These are phyloP conservation scores for Striga asiatica DNA, from an alignment of 257 asterid genomes.

Conservation along the genomic window DNA sequence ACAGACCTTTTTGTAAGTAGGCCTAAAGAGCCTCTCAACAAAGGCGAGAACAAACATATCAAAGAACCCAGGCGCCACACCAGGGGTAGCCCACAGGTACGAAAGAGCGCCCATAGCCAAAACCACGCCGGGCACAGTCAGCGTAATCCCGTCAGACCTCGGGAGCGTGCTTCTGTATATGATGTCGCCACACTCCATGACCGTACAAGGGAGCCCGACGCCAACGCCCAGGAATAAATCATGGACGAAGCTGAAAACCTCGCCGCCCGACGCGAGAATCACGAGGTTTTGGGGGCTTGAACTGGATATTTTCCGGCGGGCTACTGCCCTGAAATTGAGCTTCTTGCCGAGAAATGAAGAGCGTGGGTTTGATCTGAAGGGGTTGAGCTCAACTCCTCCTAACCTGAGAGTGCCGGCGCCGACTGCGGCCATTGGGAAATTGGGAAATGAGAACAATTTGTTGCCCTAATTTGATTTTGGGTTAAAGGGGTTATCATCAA, in stretches of 20 bases:
- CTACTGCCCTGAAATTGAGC: conserved; percentile 27
- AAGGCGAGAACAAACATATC: conserved; percentile 97
- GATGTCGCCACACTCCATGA: conserved; percentile 93
- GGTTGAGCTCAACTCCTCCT: conserved; percentile 34
- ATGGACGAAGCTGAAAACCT: conserved; percentile 29
- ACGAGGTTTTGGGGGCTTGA: conserved; percentile 28
- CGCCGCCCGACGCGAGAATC: conserved; percentile 42
- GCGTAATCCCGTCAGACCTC: conserved; percentile 49
- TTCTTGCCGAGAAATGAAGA: conserved; percentile 61
- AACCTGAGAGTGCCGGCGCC: conserved; percentile 44
- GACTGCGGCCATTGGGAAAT: conserved; percentile 47
- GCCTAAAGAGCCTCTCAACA: conserved; percentile 65
- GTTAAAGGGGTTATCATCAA: conserved; percentile 20
- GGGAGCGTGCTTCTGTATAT: conserved; percentile 93
- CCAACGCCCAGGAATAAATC: conserved; percentile 87
- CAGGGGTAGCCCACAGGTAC: conserved; percentile 97
- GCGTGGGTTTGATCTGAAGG: conserved; percentile 34
- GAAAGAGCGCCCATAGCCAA: conserved; percentile 80
- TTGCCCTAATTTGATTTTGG: background rate
- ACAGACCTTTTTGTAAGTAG: conserved; percentile 67
- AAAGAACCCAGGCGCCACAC: conserved; percentile 97
- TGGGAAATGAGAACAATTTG: background rate
- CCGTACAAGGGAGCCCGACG: conserved; percentile 95
- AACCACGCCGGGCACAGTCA: conserved; percentile 76
- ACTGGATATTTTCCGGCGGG: conserved; percentile 14